Base-by-base conservation (phyloP, 805 yeast genomes). In the Saccharomycopsis sp. region DNA sequence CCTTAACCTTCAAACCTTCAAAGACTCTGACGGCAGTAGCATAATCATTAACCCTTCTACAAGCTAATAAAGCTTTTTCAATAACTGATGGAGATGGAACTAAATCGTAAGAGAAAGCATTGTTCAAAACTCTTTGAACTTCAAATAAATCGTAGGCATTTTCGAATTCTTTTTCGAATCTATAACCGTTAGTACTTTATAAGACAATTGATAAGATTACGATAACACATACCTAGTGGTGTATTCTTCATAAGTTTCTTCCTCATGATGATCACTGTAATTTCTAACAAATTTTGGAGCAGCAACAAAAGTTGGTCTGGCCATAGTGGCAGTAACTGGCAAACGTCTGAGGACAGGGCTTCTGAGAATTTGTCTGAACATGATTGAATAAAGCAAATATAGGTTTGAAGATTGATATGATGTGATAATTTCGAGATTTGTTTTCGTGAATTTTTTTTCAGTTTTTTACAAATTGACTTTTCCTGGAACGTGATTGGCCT, bases 11-110 rank as follows among this genome's bases (percentile, higher is more conserved):
- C 62, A 92, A 76, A 52, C 94, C 97, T 72, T 89, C 98, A 57
- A 92, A 92, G 42, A 94, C 95, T 70, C 98, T 84, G 53, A 87
- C 92, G 42, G 98, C 98, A 46, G 97, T 88, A 47, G 98, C 96
- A 69, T 85, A 85, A 70, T 92, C 98, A 67, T 92, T 86, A 52
- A 92, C 97, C 69, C 97, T 85, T 79, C 98, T 88, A 55, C 96
- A 88, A 36, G 98, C 98, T 69, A 84, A 79, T 60, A 92, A 73
- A 36, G 98, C 98, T 67, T 82, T 84, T 67, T 85, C 95, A 58
- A 92, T 74, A 49, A 92, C 97, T 48, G 82, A 76, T 52, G 98
- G 98, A 23, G 98, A 89, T 52, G 98, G 98, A 42, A 92, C 98
- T 64, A 92, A 76, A 68, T 92, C 98, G 72, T 92, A 92, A 13